phyloP scores from a whole-genome alignment of 1,284 basidiomycete genomes.

The Cryptococcus sp. region DNA sequence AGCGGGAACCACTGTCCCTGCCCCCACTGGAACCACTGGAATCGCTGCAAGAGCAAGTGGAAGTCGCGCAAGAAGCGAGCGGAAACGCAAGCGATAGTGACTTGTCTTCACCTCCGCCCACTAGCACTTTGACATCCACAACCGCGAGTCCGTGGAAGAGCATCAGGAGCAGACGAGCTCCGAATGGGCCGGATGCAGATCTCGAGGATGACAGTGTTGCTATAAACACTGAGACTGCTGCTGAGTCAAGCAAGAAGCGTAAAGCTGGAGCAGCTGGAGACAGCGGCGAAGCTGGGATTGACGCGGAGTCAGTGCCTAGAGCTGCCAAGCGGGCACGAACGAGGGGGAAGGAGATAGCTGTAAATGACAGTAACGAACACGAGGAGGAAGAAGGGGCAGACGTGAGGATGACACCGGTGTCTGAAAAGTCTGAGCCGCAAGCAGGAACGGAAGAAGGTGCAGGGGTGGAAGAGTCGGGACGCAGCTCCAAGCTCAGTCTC shows the following conservation, averaged over 20 bases:
- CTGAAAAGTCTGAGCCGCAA: slow-evolving; percentile 19
- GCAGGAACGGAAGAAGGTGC: slow-evolving; percentile 26
- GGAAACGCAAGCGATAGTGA: slow-evolving; percentile 9
- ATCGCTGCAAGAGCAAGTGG: not conserved
- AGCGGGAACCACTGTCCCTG: not conserved
- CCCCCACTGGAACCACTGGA: not conserved
- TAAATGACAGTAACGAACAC: not conserved
- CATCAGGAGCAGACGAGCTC: not conserved
- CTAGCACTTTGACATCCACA: not conserved
- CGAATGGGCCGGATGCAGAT: not conserved
- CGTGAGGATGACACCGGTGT: not conserved
- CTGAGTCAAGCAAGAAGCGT: not conserved
- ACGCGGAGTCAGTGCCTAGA: too few species aligned
- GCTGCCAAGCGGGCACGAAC: slow-evolving; percentile 5
- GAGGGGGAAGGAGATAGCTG: not conserved
- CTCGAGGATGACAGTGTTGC: not conserved
- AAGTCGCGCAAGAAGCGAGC: not conserved
- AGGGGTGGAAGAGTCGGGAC: slow-evolving; percentile 1
- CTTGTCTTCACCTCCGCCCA: slow-evolving; percentile 9
- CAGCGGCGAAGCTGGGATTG: not conserved
- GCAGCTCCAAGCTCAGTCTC: not conserved
- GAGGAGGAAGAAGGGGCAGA: not conserved
- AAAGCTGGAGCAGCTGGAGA: too few species aligned
- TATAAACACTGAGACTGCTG: too few species aligned
- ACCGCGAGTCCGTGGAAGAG: slow-evolving; percentile 3